Evolutionary conservation across 345 rosid species (phyloP).

Genomic region (Carallia brachiata): DNA sequence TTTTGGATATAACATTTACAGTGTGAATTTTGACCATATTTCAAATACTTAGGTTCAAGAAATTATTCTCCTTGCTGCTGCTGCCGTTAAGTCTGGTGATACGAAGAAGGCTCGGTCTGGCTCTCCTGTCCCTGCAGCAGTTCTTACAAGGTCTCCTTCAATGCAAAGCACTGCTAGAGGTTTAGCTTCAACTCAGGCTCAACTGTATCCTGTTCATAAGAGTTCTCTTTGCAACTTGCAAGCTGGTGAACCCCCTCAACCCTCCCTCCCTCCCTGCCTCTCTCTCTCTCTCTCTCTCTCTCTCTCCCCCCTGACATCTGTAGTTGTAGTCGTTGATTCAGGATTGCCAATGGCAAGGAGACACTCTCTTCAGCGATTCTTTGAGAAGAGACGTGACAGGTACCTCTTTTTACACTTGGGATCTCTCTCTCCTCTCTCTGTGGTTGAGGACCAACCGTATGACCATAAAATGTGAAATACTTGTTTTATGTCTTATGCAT

Average conservation of each 20-base stretch:
- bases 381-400: slow-evolving; percentile 94
- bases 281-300: background rate
- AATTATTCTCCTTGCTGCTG: slow-evolving; percentile 59
- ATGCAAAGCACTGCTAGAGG: slow-evolving; percentile 63
- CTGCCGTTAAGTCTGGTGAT: slow-evolving; percentile 45
- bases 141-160: slow-evolving; percentile 74
- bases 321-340: slow-evolving; percentile 28
- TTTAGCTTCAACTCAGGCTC: slow-evolving; percentile 51
- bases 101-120: slow-evolving; percentile 38
- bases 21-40: background rate
- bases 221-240: slow-evolving; percentile 62
- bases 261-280: background rate
- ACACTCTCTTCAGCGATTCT: slow-evolving; percentile 84
- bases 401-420: slow-evolving; percentile 20
- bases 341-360: slow-evolving; percentile 85
- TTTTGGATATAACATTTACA: background rate
- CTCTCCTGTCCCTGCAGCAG: slow-evolving; percentile 46
- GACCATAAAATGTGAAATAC: background rate
- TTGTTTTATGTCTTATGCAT: background rate
- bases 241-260: slow-evolving; percentile 50
- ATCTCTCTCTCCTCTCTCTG: background rate
- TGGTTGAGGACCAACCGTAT: background rate
- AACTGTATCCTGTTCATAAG: slow-evolving; percentile 44
- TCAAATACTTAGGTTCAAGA: slow-evolving; percentile 53
- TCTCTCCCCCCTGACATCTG: background rate